Percentiles rank a stretch among this genome's conserved stretches.
These are phyloP conservation scores for Ashbya aceris DNA, from an alignment of 1,139 yeast genomes.

Conservation along the genomic window DNA sequence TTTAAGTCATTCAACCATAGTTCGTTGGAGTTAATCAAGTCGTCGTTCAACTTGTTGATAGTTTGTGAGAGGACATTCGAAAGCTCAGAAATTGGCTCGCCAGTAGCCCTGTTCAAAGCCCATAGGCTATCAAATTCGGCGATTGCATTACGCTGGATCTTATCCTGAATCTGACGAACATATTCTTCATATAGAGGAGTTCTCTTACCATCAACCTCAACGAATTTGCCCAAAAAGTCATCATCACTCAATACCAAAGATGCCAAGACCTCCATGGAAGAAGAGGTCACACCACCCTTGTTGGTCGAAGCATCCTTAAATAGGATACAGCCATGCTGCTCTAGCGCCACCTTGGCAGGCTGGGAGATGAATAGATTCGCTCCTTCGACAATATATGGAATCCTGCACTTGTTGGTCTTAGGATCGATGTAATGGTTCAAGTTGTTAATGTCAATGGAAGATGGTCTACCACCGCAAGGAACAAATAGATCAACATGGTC, in stretches of 20 bases:
- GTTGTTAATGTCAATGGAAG: slow-evolving; percentile 83
- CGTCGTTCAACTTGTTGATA: slow-evolving; percentile 84
- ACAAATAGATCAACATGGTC: slow-evolving; percentile 73
- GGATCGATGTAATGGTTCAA: slow-evolving; percentile 64
- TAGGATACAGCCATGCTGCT: slow-evolving; percentile 74
- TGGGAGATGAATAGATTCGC: slow-evolving; percentile 94
- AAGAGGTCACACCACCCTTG: slow-evolving; percentile 97
- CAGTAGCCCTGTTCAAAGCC: slow-evolving; percentile 62
- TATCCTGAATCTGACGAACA: slow-evolving; percentile 73
- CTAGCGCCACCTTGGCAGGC: slow-evolving; percentile 79
- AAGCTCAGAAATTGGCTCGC: slow-evolving; percentile 62
- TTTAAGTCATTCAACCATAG: slow-evolving; percentile 75
- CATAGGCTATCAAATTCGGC: slow-evolving; percentile 83
- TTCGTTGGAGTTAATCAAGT: slow-evolving; percentile 70
- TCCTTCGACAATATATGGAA: slow-evolving; percentile 93
- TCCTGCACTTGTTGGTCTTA: slow-evolving; percentile 64
- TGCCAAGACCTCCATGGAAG: slow-evolving; percentile 90
- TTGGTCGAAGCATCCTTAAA: slow-evolving; percentile 96
- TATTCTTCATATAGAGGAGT: slow-evolving; percentile 75
- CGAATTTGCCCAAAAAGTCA: slow-evolving; percentile 54
- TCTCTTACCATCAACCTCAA: slow-evolving; percentile 34
- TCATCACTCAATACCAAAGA: slow-evolving; percentile 86
- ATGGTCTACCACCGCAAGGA: slow-evolving; percentile 99
- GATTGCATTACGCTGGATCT: slow-evolving; percentile 68
- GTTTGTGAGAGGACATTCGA: slow-evolving; percentile 81